phyloP scores from a whole-genome alignment of 257 asterid species.

The Ballota nigra region DNA sequence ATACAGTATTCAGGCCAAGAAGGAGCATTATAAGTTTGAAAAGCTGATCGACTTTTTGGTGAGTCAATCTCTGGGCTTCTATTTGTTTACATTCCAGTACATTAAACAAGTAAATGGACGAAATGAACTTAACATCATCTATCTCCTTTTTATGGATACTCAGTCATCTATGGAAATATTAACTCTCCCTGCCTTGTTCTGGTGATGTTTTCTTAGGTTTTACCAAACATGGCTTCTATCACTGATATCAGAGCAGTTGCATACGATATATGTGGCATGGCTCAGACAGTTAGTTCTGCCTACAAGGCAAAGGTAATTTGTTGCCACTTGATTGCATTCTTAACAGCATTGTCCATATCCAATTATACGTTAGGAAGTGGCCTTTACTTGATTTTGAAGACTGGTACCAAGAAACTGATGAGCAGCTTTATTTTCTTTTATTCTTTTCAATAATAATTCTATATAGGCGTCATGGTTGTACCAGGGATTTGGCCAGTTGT shows the following conservation, averaged over 20 bases:
- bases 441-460: constrained; percentile 14
- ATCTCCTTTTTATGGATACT: constrained; percentile 17
- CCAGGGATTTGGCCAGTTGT: not conserved
- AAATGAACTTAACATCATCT: constrained; percentile 12
- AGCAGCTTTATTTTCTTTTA: not conserved
- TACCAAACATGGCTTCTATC: constrained; percentile 92
- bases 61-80: constrained; percentile 32
- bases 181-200: constrained; percentile 29
- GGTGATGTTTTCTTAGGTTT: constrained; percentile 50
- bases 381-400: constrained; percentile 5
- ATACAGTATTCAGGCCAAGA: constrained; percentile 80
- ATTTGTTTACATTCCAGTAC: constrained; percentile 1
- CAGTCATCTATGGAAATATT: not conserved
- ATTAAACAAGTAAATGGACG: constrained; percentile 14
- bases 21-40: constrained; percentile 84
- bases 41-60: constrained; percentile 74
- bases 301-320: constrained; percentile 76
- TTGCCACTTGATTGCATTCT: constrained; percentile 13
- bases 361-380: constrained; percentile 16
- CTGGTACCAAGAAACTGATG: constrained; percentile 4
- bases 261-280: constrained; percentile 78
- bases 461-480: constrained; percentile 1
- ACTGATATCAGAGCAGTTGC: constrained; percentile 82
- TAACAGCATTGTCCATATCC: constrained; percentile 11
- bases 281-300: constrained; percentile 63